Conservation (phyloP, 2,329 filamentous ascomycete genomes). For the Gliomastix tumulicola region DNA sequence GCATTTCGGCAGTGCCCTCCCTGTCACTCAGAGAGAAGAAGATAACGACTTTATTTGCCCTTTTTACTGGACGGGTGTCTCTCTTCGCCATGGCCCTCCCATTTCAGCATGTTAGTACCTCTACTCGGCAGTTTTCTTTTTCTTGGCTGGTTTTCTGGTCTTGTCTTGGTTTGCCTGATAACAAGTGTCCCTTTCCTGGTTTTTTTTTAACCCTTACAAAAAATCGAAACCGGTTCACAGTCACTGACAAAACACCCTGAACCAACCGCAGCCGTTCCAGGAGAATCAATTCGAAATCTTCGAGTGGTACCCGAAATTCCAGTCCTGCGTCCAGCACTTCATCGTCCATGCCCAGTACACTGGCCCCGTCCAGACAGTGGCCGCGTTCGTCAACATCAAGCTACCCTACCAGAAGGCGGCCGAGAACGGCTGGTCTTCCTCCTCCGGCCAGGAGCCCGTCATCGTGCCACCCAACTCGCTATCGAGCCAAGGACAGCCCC, state of each 20-base stretch:
- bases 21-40: no score
- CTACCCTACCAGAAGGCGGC: conserved; percentile 71
- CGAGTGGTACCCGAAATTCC: conserved; percentile 87
- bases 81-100: no score
- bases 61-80: no score
- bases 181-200: no score
- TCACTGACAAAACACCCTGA: no score
- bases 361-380: conserved; percentile 75
- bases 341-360: conserved; percentile 85
- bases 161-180: no score
- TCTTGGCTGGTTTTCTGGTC: no score
- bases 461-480: conserved; percentile 6
- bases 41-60: no score
- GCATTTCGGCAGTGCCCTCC: no score
- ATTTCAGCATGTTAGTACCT: conserved; percentile 11
- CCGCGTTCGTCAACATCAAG: conserved; percentile 85
- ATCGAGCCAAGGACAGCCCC: conserved; percentile 14
- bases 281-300: conserved; percentile 67
- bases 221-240: no score
- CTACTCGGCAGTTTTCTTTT: no score
- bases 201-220: no score
- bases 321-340: conserved; percentile 86
- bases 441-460: conserved; percentile 15
- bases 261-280: conserved; percentile 42
- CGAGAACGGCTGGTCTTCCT: conserved; percentile 26